Evolutionary conservation across 352 stramenopile species (phyloP).

Genomic region (Phytopythium litorale): DNA sequence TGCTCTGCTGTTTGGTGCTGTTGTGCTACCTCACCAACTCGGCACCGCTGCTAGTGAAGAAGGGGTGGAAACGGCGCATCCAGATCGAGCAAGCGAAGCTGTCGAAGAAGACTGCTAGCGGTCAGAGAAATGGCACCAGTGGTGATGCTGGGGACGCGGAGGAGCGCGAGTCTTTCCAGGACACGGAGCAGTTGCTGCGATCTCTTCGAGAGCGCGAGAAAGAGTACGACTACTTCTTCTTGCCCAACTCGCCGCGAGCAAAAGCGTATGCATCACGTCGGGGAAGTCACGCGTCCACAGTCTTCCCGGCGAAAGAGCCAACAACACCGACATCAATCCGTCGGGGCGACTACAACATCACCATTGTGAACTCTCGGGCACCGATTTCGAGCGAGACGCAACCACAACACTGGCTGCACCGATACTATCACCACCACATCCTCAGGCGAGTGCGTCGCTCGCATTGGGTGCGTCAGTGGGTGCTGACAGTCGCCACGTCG

Average conservation of each 20-base stretch:
- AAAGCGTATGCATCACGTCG: neutral
- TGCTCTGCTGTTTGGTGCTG: constrained; percentile 43
- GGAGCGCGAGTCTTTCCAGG: constrained; percentile 52
- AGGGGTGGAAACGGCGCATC: constrained; percentile 60
- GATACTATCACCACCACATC: neutral
- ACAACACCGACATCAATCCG: neutral
- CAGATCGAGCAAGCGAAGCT: constrained; percentile 28
- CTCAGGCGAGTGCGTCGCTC: neutral
- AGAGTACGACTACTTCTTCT: constrained; percentile 60
- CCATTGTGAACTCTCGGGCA: too few species aligned
- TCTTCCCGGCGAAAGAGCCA: neutral
- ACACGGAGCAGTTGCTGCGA: constrained; percentile 57
- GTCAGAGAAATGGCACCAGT: constrained; percentile 15
- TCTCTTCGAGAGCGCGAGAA: constrained; percentile 54
- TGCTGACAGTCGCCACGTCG: constrained; percentile 34
- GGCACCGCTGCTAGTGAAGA: constrained; percentile 61
- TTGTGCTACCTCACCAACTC: constrained; percentile 67
- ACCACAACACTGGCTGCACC: neutral
- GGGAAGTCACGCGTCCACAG: neutral
- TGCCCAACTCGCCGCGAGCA: constrained; percentile 17
- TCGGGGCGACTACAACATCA: neutral
- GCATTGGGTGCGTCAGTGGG: constrained; percentile 9
- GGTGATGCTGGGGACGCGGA: constrained; percentile 16
- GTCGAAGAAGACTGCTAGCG: constrained; percentile 41
- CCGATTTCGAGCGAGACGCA: neutral